Base-by-base conservation (phyloP, 2,329 filamentous ascomycete genomes). In the Penicillium olsonii region DNA sequence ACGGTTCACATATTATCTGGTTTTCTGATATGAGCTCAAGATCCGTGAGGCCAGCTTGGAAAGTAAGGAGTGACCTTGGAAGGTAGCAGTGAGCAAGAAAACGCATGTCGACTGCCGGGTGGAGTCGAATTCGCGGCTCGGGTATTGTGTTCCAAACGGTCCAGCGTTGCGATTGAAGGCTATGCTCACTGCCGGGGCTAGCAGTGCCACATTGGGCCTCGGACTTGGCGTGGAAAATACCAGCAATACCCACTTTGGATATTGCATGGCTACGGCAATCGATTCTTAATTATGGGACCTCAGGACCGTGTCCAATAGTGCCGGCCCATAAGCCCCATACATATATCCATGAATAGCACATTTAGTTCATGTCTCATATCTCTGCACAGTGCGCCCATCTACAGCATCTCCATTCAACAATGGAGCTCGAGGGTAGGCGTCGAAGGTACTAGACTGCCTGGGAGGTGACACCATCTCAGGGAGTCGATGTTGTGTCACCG, bases 281-380 rank as follows among this genome's bases (percentile, higher is more conserved):
- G 12, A n/a, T 31, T 15, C n/a, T 31, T 31, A 31, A n/a, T 31
- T 31, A n/a, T 31, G 12, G n/a, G 5, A n/a, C 29, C n/a, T 31
- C 6, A n/a, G 8, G 22, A 24, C 22, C 22, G 12, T 14, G 29
- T n/a, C 29, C 29, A n/a, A 6, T 31, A 31, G 24, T 20, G 7
- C n/a, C 37, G 19, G 15, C 26, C 11, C 20, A 14, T 9, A 2
- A 8, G 24, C 26, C 24, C 17, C 34, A 12, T n/a, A 42, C 15
- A 26, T 15, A 27, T 18, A n/a, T n/a, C n/a, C n/a, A n/a, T n/a
- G n/a, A n/a, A n/a, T n/a, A n/a, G n/a, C n/a, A n/a, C n/a, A n/a
- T n/a, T n/a, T n/a, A 26, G 45, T 35, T 42, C 15, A 26, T 34
- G 20, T 26, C 20, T 47, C 44, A 35, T 42, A 29, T 31, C 7